Evolutionary conservation across 495 filamentous ascomycete species (phyloP).

Genomic region (Penicillium turbatum): DNA sequence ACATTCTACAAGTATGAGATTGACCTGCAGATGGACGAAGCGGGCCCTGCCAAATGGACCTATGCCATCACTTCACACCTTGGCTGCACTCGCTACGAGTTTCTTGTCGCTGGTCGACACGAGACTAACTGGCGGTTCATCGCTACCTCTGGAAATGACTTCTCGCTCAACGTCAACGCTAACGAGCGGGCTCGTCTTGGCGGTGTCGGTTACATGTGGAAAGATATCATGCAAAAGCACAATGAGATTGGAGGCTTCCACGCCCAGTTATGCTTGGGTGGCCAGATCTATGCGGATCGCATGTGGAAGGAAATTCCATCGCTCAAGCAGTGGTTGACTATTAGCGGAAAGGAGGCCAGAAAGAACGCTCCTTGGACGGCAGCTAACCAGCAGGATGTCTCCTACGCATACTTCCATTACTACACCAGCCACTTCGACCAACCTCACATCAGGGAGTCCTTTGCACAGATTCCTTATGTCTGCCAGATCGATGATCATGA

Average conservation of each 20-base stretch:
- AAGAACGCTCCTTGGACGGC: slow-evolving; percentile 90
- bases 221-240: slow-evolving; percentile 96
- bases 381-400: slow-evolving; percentile 88
- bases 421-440: slow-evolving; percentile 98
- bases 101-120: slow-evolving; percentile 85
- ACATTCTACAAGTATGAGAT: slow-evolving; percentile 95
- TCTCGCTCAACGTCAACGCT: slow-evolving; percentile 77
- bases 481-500: slow-evolving; percentile 95
- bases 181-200: slow-evolving; percentile 81
- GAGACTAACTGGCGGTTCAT: slow-evolving; percentile 97
- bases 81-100: slow-evolving; percentile 95
- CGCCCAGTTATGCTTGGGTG: slow-evolving; percentile 82
- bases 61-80: slow-evolving; percentile 97
- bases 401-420: slow-evolving; percentile 97
- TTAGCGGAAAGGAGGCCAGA: slow-evolving; percentile 84
- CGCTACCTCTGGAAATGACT: slow-evolving; percentile 92
- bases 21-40: slow-evolving; percentile 85
- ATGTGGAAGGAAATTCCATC: slow-evolving; percentile 94
- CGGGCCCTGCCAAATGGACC: slow-evolving; percentile 82
- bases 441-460: slow-evolving; percentile 85
- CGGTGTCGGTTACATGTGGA: slow-evolving; percentile 95
- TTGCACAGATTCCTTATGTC: slow-evolving; percentile 94
- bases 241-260: slow-evolving; percentile 95
- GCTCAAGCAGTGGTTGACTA: slow-evolving; percentile 88
- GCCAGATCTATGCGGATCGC: slow-evolving; percentile 93